Conservation (phyloP, 73 alveolate species). For the Blepharisma japonicum region DNA sequence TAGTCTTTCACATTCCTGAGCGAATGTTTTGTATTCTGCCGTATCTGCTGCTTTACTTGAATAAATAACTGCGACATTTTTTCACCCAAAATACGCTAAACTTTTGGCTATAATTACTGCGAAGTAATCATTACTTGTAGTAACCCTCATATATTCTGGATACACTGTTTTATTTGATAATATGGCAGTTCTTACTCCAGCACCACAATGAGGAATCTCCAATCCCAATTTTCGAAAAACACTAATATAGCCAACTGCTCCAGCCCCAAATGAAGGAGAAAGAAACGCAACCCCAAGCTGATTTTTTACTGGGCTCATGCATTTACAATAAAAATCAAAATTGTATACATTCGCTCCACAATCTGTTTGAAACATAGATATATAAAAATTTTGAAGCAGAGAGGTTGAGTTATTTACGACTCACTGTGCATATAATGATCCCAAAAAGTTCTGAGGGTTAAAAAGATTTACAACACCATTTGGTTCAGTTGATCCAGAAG, state of each 20-base stretch:
- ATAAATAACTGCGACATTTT: not conserved
- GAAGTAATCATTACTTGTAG: not conserved
- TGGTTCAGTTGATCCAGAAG: too few species aligned
- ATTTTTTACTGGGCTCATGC: not conserved
- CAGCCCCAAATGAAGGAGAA: not conserved
- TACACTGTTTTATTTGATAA: not conserved
- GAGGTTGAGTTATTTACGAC: too few species aligned
- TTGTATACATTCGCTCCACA: not conserved
- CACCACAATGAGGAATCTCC: not conserved
- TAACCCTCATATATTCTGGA: not conserved
- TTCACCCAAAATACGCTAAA: not conserved
- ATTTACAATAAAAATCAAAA: not conserved
- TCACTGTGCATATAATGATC: too few species aligned
- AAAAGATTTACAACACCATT: too few species aligned
- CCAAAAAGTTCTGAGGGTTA: too few species aligned
- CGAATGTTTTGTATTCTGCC: not conserved
- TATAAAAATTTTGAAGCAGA: too few species aligned
- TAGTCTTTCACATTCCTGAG: not conserved
- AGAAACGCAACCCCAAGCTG: slow-evolving; percentile 3
- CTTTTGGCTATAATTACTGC: not conserved
- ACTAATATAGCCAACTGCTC: not conserved
- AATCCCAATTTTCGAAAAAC: not conserved
- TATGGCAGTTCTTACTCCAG: not conserved
- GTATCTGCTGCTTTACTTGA: not conserved
- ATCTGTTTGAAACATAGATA: not conserved